Evolutionary conservation across 495 filamentous ascomycete genomes (phyloP).

Genomic region (Hypoxylon lienhwacheense): DNA sequence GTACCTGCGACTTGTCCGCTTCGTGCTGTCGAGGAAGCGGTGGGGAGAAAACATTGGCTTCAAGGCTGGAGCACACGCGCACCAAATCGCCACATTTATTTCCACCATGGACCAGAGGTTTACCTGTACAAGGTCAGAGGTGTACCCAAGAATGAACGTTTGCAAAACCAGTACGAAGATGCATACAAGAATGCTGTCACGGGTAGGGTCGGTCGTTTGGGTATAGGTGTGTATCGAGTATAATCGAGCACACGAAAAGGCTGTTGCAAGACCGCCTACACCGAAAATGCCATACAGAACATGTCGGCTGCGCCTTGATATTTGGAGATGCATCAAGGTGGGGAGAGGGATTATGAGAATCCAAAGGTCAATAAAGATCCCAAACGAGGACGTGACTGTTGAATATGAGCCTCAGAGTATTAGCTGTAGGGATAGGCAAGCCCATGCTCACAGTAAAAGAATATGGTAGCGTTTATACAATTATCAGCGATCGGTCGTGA

Average conservation of each 20-base stretch:
- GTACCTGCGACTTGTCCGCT: constrained; percentile 19
- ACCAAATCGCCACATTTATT: constrained; percentile 41
- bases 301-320: constrained; percentile 44
- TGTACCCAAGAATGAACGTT: background rate
- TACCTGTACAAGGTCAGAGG: constrained; percentile 26
- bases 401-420: constrained; percentile 5
- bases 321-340: constrained; percentile 44
- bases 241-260: constrained; percentile 49
- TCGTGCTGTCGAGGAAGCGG: constrained; percentile 22
- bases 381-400: constrained; percentile 51
- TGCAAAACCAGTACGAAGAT: background rate
- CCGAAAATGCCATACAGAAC: constrained; percentile 54
- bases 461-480: constrained; percentile 54
- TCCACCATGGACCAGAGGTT: constrained; percentile 52
- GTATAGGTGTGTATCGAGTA: constrained; percentile 48
- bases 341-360: constrained; percentile 55
- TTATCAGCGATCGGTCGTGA: constrained; percentile 35
- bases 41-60: constrained; percentile 30
- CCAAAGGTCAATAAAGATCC: constrained; percentile 56
- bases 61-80: constrained; percentile 38
- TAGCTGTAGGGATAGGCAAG: no score
- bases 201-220: constrained; percentile 40
- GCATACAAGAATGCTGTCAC: constrained; percentile 40
- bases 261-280: constrained; percentile 49
- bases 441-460: constrained; percentile 55